Evolutionary conservation across 495 filamentous ascomycete species (phyloP).

Genomic region (Lepraria neglecta): DNA sequence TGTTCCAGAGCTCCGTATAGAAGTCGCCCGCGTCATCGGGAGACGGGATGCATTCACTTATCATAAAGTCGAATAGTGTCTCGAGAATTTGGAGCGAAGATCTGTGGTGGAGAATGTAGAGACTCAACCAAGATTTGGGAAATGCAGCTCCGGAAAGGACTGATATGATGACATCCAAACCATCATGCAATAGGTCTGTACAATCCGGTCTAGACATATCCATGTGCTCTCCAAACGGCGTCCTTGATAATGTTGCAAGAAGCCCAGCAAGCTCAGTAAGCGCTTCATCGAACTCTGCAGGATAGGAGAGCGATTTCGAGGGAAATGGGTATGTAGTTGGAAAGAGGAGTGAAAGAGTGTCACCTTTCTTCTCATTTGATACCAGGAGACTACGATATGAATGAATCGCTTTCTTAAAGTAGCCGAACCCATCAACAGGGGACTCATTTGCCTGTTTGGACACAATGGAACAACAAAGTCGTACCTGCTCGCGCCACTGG

Average conservation of each 20-base stretch:
- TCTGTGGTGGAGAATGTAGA: slow-evolving; percentile 92
- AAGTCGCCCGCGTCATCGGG: slow-evolving; percentile 91
- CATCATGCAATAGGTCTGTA: slow-evolving; percentile 63
- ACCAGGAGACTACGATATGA: slow-evolving; percentile 75
- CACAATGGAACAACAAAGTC: slow-evolving; percentile 83
- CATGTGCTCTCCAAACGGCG: slow-evolving; percentile 58
- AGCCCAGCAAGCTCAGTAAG: slow-evolving; percentile 84
- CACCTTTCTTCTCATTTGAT: slow-evolving; percentile 56
- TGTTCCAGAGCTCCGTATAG: slow-evolving; percentile 87
- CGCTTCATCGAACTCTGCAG: slow-evolving; percentile 73
- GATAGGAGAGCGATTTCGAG: slow-evolving; percentile 54
- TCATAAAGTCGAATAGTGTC: slow-evolving; percentile 67
- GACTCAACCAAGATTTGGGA: slow-evolving; percentile 80
- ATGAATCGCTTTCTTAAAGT: slow-evolving; percentile 83
- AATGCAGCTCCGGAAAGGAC: slow-evolving; percentile 88
- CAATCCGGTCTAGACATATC: slow-evolving; percentile 47
- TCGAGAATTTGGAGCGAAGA: slow-evolving; percentile 85
- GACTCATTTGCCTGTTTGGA: slow-evolving; percentile 73
- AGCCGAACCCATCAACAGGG: slow-evolving; percentile 73
- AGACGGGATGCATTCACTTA: slow-evolving; percentile 71
- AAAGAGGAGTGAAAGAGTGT: slow-evolving; percentile 76
- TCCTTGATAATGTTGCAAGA: slow-evolving; percentile 70
- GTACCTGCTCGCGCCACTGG: slow-evolving; percentile 89
- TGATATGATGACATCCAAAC: slow-evolving; percentile 76
- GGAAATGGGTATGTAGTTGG: slow-evolving; percentile 89